Evolutionary conservation across 306 rosid species (phyloP), one percentile per base, ranked within the genome.

Genomic region (Arachis hypogaea): DNA sequence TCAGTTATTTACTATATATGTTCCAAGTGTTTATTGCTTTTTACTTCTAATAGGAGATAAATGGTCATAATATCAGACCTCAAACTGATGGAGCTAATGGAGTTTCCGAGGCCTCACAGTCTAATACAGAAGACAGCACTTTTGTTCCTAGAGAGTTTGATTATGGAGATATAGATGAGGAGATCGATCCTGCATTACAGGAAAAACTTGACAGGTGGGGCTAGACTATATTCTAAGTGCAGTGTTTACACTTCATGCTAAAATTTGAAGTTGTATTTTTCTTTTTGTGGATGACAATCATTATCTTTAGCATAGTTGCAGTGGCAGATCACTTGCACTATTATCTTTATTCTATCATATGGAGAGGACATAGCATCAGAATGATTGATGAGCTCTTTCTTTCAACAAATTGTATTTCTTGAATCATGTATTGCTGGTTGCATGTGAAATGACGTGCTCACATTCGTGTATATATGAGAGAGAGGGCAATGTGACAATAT

Each of bases 161-260:
- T 63, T 96, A 86, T 59, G 90, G 82, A 45, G 96, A 91, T 78
- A 43, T 85, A 63, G 91, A 93, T 68, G 98, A 93, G 61, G 98
- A 88, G 77, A 80, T 93, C 11, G 98, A 94, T 87, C 97, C 98
- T 54, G 98, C 95, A 29, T 75, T 91, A 65, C 83, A 85, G 88
- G 98, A 88, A 83, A 86, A 85, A 85, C 89, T 94, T 82, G 98
- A 94, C 85, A 89, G 97, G 98, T 91, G 78, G 47, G 69, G 30
- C 67, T 72, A 59, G 58, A 52, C 29, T 52, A 52, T 52, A 54
- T 61, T 54, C 66, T 33, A 28, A 55, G 33, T 83, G 44, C 74
- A 40, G 3, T 71, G 47, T 72, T 75, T 76, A 40, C 61, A 29
- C 66, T 73, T 11, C n/a, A 65, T 11, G 49, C 55, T 54, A 59